Evolutionary conservation across 768 basidiomycete species (phyloP), one percentile per base, ranked within the genome.

Genomic region (Auricularia sp.): DNA sequence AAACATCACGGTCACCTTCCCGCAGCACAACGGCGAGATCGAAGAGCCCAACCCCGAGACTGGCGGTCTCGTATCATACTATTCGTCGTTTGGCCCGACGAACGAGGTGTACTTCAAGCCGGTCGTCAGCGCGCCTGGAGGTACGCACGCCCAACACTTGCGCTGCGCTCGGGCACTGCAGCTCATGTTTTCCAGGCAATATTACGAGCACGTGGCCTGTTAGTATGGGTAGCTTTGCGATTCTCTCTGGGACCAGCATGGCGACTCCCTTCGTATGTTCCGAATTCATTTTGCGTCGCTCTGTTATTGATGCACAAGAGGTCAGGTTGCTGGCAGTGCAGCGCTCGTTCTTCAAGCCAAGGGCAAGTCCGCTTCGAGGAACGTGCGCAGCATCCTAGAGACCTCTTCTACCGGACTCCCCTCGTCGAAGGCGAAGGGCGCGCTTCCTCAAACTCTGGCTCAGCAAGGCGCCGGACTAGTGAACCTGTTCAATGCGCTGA

Each of bases 261-360:
- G 63, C 70, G 2, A 54, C 70, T 1, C 16, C 56, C 8, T 54
- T 33, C 29, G 11, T 35, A 51, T 21, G 33, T 39, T 34, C 6
- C 10, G 35, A 21, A 29, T 18, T n/a, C 56, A 34, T 7, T 39
- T 29, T 58, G 21, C 13, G 4, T 6, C 24, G 80, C 80, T 1
- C 78, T 77, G 6, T 81, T 72, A 72, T 70, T 73, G 18, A 73
- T 71, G 16, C 80, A 81, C 0, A 39, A 39, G 8, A 81, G 78
- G 71, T 59, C 56, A 59, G 56, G 29, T 42, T 35, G 63, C 70
- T 42, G 70, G 70, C 47, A 64, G 44, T 16, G 59, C 63, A 14
- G 70, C 69, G 4, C 64, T 70, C 6, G 51, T 69, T 29, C n/a
- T 70, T 29, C 63, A 70, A 62, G 64, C 65, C 47, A 63, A 63